Evolutionary conservation across 768 basidiomycete genomes (phyloP).

Genomic region (Symmetrospora coprosmae): DNA sequence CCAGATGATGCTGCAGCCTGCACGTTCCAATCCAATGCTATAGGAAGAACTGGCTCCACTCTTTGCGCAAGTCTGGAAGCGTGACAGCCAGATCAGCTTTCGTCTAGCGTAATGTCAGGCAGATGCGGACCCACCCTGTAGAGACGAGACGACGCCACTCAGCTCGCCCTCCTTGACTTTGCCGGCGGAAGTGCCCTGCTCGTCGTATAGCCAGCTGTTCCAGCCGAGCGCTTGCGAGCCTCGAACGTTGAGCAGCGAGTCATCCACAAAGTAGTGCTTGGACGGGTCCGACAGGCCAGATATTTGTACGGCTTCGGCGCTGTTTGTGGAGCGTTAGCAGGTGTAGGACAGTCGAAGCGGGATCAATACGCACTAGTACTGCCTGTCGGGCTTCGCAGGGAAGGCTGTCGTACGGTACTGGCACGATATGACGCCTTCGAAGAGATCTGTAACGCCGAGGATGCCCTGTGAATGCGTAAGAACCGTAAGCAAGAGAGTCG

Average conservation of each 20-base stretch:
- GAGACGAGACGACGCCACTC: background rate
- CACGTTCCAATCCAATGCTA: too few species aligned
- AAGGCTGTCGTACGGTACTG: slow-evolving; percentile 25
- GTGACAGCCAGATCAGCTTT: background rate
- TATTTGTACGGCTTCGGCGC: background rate
- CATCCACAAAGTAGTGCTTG: slow-evolving; percentile 30
- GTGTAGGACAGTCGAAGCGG: background rate
- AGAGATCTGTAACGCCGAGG: slow-evolving; percentile 22
- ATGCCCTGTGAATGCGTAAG: slow-evolving; percentile 25
- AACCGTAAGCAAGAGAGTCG: too few species aligned
- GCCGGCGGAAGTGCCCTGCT: background rate
- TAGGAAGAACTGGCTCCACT: background rate
- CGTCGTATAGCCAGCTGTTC: slow-evolving; percentile 15
- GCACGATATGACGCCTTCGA: slow-evolving; percentile 33
- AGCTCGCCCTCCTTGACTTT: background rate
- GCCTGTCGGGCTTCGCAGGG: slow-evolving; percentile 18
- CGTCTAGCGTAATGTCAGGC: background rate
- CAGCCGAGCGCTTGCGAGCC: slow-evolving; percentile 18
- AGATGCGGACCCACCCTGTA: slow-evolving; percentile 3
- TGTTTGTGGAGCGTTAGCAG: background rate
- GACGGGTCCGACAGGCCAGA: background rate
- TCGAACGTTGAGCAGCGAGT: slow-evolving; percentile 28
- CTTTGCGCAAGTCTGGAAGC: background rate
- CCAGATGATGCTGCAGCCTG: too few species aligned
- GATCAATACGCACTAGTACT: slow-evolving; percentile 6